Base-by-base conservation (phyloP, 257 asterid species). In the Nicotiana knightiana region DNA sequence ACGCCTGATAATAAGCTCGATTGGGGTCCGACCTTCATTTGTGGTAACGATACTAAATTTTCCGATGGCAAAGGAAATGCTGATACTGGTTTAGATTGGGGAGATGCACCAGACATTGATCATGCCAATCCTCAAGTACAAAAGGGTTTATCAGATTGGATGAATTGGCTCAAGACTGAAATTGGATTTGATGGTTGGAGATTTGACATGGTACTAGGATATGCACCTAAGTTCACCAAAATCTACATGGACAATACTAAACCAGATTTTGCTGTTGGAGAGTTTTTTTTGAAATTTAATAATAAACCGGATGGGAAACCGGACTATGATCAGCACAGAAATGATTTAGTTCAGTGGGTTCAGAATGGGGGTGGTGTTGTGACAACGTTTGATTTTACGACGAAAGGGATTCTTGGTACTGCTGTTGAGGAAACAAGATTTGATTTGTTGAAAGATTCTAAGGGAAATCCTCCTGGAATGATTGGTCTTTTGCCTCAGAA, bases 201-300 rank as follows among this genome's bases (percentile, higher is more conserved):
- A 67, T 84, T 94, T 28, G 97, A 92, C 76, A 92, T 88, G 24
- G 97, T 88, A 16, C 83, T 71, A 83, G 97, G 98, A 5, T 95
- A 89, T 81, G 81, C 94, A 8, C 85, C 92, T 0, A 54, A 84
- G 77, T 77, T 93, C 76, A 86, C 90, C 46, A 89, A 89, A 63
- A 75, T 88, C 1, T 94, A 94, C 82, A 89, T 93, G 94, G 81
- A 73, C 5, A 91, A 91, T 53, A 90, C 88, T 9, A 46, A 55
- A 1, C 97, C 98, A 0, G 88, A 88, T 18, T 93, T 95, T 32
- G 97, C 97, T 0, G 98, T 95, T 1, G 98, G 98, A 18, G 98
- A 95, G 76, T 53, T 84, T 0, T 93, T 97, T 97, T 82, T 83
- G 53, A 1, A 76, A 0, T 85, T 91, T 0, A 82, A 88, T 1